These are phyloP conservation scores for Aspergillus mulundensis DNA, from an alignment of 495 filamentous ascomycete species.

Conservation along the genomic window DNA sequence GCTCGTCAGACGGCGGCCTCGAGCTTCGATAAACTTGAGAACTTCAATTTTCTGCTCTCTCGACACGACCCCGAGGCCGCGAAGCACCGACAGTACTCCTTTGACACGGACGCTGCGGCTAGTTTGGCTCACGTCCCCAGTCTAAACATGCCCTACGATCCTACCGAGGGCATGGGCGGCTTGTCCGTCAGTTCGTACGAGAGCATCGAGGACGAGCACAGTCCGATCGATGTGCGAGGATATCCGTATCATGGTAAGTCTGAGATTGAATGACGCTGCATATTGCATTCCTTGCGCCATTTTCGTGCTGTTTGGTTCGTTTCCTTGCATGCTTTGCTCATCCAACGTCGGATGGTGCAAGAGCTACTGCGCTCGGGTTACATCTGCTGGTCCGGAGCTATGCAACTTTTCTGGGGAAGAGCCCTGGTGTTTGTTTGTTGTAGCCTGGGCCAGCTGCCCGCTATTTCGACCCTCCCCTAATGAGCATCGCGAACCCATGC, in stretches of 20 bases:
- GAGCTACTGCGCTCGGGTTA: conserved; percentile 15
- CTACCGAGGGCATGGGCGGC: conserved; percentile 46
- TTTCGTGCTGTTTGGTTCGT: conserved; percentile 28
- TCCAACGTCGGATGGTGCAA: conserved; percentile 9
- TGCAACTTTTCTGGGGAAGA: conserved; percentile 7
- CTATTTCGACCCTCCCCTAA: background rate
- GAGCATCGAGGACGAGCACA: conserved; percentile 45
- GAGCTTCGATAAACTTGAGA: conserved; percentile 39
- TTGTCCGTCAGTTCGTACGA: conserved; percentile 49
- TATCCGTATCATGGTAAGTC: conserved; percentile 46
- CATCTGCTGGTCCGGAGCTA: conserved; percentile 8
- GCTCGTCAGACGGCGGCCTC: conserved; percentile 26
- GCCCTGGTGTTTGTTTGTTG: background rate
- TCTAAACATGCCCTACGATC: conserved; percentile 44
- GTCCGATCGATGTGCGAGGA: conserved; percentile 39
- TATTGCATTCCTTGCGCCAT: conserved; percentile 42
- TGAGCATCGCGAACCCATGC: background rate
- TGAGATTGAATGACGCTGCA: conserved; percentile 25
- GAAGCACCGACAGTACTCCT: conserved; percentile 41
- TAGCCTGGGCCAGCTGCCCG: background rate
- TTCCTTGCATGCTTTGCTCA: conserved; percentile 16
- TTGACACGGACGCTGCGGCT: conserved; percentile 34
- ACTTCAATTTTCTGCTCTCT: conserved; percentile 42
- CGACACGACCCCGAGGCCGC: conserved; percentile 34
- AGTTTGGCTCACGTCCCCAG: conserved; percentile 36